Evolutionary conservation across 768 basidiomycete genomes (phyloP).

Genomic region (Xerocomus spinulosus): DNA sequence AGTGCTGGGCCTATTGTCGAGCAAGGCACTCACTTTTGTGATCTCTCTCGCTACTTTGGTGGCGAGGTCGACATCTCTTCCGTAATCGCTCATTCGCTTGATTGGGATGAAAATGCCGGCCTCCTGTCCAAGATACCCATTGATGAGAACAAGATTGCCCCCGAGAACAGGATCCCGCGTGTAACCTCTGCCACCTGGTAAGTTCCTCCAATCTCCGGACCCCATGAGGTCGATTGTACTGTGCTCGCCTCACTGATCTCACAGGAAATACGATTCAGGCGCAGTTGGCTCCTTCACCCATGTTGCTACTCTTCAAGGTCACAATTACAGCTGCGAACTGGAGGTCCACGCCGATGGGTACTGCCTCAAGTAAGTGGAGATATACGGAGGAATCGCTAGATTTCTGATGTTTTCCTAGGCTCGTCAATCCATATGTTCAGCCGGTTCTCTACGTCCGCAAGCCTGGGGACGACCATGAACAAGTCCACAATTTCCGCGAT

Average conservation of each 20-base stretch:
- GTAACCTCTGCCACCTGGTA: conserved; percentile 91
- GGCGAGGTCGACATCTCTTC: conserved; percentile 86
- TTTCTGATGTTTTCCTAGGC: conserved; percentile 38
- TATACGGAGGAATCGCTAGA: conserved; percentile 5
- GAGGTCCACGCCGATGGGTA: conserved; percentile 95
- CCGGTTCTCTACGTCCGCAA: conserved; percentile 83
- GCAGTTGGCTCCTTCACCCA: conserved; percentile 93
- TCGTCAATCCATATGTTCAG: conserved; percentile 90
- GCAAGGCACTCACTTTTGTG: conserved; percentile 96
- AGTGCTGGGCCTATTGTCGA: conserved; percentile 80
- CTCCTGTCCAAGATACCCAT: conserved; percentile 72
- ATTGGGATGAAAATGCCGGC: conserved; percentile 90
- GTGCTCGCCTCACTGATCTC: conserved; percentile 17
- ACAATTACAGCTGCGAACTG: conserved; percentile 90
- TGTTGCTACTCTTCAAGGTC: conserved; percentile 86
- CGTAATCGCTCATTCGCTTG: conserved; percentile 82
- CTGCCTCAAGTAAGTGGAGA: conserved; percentile 58
- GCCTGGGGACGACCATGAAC: conserved; percentile 76
- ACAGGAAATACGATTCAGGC: conserved; percentile 91
- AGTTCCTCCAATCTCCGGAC: conserved; percentile 23
- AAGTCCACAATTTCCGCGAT: conserved; percentile 64
- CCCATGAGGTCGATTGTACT: conserved; percentile 9
- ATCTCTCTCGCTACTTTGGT: conserved; percentile 95
- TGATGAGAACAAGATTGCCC: conserved; percentile 80
- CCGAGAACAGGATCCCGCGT: conserved; percentile 89